Base-by-base conservation (phyloP, 805 yeast genomes). In the Jamesozyma piceae region DNA sequence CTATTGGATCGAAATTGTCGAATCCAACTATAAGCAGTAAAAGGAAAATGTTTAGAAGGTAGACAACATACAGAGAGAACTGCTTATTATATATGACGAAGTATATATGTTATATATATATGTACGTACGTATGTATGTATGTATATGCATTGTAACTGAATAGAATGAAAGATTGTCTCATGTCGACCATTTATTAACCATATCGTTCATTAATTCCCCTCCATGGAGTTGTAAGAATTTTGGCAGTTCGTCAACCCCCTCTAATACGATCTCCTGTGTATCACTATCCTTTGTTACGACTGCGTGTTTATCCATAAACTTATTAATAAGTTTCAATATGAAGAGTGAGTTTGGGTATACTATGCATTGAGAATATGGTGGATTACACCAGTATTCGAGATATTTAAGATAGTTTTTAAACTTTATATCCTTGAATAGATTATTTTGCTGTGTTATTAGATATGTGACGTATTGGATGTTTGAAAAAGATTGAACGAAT, bases 401-500 rank as follows among this genome's bases (percentile, higher is more conserved):
- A 57, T 90, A 90, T 22, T 78, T 72, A 47, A 90, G 65, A 57
- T 90, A 90, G 46, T 77, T 75, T 27, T 87, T 67, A 52, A 90
- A 89, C 40, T 74, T 73, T 2, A 58, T 58, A 24, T 73, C 78
- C 53, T 83, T 81, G 52, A 82, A 80, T 11, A 89, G 67, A 11
- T 35, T 30, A 55, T 79, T 79, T 51, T 80, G 83, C 62, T 89
- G 96, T 2, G 96, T 95, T 19, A 58, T 48, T 21, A 90, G 69
- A 54, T 78, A 88, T 49, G 86, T 80, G 43, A 90, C 71, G 57
- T 89, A 90, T 60, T 82, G 95, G 36, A 90, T 78, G 61, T 90
- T 92, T 2, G 95, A 86, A 28, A 90, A 69, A 14, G 95, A 81
- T 64, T 90, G 97, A 3, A 90, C 94, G 64, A 90, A 90, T 75